These are phyloP conservation scores for Candida quercuum DNA, from an alignment of 805 yeast species.

Conservation along the genomic window DNA sequence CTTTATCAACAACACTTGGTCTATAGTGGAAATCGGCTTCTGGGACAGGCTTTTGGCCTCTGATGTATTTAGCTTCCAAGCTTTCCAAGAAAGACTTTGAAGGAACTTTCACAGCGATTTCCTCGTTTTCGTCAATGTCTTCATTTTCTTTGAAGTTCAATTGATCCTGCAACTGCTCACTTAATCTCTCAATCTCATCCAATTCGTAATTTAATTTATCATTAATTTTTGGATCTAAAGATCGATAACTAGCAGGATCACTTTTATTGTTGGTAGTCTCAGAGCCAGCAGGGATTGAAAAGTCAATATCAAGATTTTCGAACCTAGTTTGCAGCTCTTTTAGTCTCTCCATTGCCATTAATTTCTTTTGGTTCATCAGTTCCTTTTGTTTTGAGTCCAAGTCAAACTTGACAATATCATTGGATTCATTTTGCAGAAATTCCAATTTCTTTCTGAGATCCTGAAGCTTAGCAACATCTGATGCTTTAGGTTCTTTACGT, in stretches of 20 bases:
- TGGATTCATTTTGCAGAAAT: constrained; percentile 65
- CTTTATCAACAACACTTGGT: constrained; percentile 21
- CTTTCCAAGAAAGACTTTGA: constrained; percentile 21
- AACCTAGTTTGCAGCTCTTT: constrained; percentile 63
- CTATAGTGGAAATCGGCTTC: constrained; percentile 16
- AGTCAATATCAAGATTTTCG: constrained; percentile 58
- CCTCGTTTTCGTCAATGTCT: no score
- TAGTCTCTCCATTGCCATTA: constrained; percentile 66
- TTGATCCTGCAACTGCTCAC: constrained; percentile 16
- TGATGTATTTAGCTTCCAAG: constrained; percentile 40
- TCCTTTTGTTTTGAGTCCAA: constrained; percentile 45
- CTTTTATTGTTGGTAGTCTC: constrained; percentile 1
- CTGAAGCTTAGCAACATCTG: constrained; percentile 50
- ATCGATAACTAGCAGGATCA: constrained; percentile 20
- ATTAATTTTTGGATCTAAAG: constrained; percentile 24
- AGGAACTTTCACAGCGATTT: no score
- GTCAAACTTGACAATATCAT: constrained; percentile 68
- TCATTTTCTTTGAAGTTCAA: constrained; percentile 6
- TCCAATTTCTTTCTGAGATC: constrained; percentile 52
- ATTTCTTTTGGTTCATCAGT: constrained; percentile 52
- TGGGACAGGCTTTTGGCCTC: constrained; percentile 35
- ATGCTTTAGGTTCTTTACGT: background rate
- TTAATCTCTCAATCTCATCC: constrained; percentile 23
- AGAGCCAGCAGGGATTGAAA: constrained; percentile 23
- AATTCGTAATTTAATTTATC: constrained; percentile 30